Evolutionary conservation across 768 basidiomycete species (phyloP).

Genomic region (Pulveroboletus sp.): DNA sequence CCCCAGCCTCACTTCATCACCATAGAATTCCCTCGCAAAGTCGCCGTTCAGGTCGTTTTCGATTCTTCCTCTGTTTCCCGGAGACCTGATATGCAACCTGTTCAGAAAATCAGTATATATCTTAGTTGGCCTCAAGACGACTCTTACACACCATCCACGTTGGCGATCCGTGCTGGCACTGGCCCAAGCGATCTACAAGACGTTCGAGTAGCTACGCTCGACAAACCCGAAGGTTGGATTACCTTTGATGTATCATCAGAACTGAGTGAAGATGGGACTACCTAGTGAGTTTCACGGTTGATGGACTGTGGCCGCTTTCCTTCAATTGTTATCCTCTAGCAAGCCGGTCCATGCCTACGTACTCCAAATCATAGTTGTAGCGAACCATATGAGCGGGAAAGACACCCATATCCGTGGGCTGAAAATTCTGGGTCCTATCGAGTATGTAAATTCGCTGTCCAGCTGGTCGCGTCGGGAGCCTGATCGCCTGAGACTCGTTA

Average conservation of each 20-base stretch:
- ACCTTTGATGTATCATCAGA: conserved; percentile 82
- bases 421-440: conserved; percentile 77
- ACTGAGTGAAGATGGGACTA: conserved; percentile 71
- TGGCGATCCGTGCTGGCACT: conserved; percentile 90
- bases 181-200: conserved; percentile 91
- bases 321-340: conserved; percentile 35
- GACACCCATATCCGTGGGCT: conserved; percentile 96
- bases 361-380: conserved; percentile 82
- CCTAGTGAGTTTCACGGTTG: conserved; percentile 51
- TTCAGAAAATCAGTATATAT: conserved; percentile 80
- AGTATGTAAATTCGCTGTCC: conserved; percentile 42
- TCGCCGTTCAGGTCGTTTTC: conserved; percentile 72
- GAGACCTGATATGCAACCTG: background rate
- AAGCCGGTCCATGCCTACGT: conserved; percentile 87
- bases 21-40: conserved; percentile 85
- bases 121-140: conserved; percentile 84
- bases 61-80: background rate
- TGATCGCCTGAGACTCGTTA: conserved; percentile 14
- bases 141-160: conserved; percentile 92
- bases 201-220: conserved; percentile 75
- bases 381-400: conserved; percentile 98
- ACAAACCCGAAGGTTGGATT: conserved; percentile 94
- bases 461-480: background rate
- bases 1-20: conserved; percentile 97
- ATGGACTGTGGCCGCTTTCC: background rate